A percentile compares a stretch with the other conserved stretches of the same genome.
These are phyloP conservation scores for Trichophyton schoenleinii DNA, from an alignment of 2,329 filamentous ascomycete genomes.

Conservation along the genomic window DNA sequence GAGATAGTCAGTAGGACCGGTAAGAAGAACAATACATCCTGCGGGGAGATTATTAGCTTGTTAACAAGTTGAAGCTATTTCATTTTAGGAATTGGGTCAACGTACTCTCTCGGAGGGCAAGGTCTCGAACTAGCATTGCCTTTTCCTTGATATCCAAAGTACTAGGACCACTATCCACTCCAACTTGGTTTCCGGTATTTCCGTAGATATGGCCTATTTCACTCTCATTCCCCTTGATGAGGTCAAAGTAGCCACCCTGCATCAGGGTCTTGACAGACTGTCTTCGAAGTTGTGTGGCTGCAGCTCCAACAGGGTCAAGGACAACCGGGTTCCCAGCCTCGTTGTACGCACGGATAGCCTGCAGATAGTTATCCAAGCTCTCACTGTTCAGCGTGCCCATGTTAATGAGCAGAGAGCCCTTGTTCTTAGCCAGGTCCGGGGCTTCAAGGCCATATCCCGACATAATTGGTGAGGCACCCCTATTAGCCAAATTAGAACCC, in stretches of 20 bases:
- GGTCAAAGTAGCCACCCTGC: slow-evolving; percentile 60
- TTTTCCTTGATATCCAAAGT: slow-evolving; percentile 43
- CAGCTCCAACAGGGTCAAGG: slow-evolving; percentile 82
- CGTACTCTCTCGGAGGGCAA: slow-evolving; percentile 53
- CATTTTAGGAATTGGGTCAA: background rate
- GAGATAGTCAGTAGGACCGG: slow-evolving; percentile 63
- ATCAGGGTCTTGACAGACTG: slow-evolving; percentile 60
- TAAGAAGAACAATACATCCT: slow-evolving; percentile 63
- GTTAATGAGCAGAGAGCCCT: slow-evolving; percentile 75
- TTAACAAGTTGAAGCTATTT: background rate
- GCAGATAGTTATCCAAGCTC: slow-evolving; percentile 56
- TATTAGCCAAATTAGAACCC: slow-evolving; percentile 13
- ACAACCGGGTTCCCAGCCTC: slow-evolving; percentile 59
- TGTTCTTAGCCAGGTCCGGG: slow-evolving; percentile 60
- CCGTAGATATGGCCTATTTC: slow-evolving; percentile 68
- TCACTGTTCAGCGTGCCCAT: slow-evolving; percentile 85
- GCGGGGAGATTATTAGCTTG: background rate
- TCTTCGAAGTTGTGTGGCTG: slow-evolving; percentile 63
- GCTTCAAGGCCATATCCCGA: slow-evolving; percentile 76
- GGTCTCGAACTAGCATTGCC: slow-evolving; percentile 48
- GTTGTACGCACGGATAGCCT: slow-evolving; percentile 74
- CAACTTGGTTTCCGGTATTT: slow-evolving; percentile 54
- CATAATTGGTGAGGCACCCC: slow-evolving; percentile 86
- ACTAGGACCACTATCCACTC: slow-evolving; percentile 64
- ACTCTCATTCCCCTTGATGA: slow-evolving; percentile 89